Base-by-base conservation (phyloP, 228 moss, liverwort and hornwort species). In the Sphagnum magellanicum region DNA sequence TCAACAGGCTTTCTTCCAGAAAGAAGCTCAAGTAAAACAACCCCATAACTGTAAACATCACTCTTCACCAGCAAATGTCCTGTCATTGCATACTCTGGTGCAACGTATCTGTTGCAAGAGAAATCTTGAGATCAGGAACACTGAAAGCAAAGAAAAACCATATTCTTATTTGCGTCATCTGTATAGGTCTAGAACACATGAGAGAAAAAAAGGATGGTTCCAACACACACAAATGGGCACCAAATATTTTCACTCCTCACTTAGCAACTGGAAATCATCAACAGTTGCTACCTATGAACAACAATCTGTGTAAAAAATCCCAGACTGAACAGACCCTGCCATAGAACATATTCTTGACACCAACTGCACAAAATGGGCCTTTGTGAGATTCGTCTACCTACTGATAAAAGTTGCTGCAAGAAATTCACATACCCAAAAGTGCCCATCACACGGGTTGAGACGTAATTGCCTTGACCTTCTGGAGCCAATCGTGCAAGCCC, bases 31-130 rank as follows among this genome's bases (percentile, higher is more conserved):
- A 95, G 84, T 52, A 95, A 78, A 49, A 95, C 95, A 49, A 95
- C 95, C 65, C 95, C 95, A 69, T 95, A 95, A 72, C 92, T 92
- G 71, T 95, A 95, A 6, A 95, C 95, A 55, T 95, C 95, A 59
- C 95, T 95, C 79, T 95, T 95, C 32, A 95, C 95, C 53, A 95
- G 67, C 52, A 95, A 72, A 58, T 95, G 95, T 51, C 95, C 95
- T 48, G 95, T 95, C 95, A 95, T 95, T 10, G 95, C 95, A 76
- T 95, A 95, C 75, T 95, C 95, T 2, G 95, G 95, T 11, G 95
- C 95, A 8, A 95, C 95, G 74, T 95, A 95, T 71, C 95, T 95
- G 32, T 32, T 73, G 64, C 32, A 16, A 65, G 49, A 46, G 47
- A 16, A 49, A 49, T 51, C 49, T 3, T 49, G 10, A 32, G 32